Conservation (phyloP, 169 alveolate species). For the Cryptosporidium ryanae region DNA sequence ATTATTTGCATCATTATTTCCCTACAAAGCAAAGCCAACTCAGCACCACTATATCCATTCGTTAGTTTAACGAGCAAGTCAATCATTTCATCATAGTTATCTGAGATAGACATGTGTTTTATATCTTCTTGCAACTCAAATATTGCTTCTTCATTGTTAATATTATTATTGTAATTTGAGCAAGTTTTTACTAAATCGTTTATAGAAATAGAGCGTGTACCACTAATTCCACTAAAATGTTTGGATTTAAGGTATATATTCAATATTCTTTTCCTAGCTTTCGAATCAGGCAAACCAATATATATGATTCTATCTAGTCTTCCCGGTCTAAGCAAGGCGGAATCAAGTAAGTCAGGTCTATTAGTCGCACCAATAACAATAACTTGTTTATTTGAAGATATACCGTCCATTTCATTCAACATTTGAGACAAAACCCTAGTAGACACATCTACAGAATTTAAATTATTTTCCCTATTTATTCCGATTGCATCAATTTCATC, state of each 20-base stretch:
- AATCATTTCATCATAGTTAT: conserved; percentile 86
- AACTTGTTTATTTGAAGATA: conserved; percentile 87
- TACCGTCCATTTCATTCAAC: conserved; percentile 99
- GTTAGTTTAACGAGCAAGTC: conserved; percentile 91
- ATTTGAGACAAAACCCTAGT: conserved; percentile 96
- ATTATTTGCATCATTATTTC: conserved; percentile 89
- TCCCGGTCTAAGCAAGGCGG: conserved; percentile 99
- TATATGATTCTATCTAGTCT: conserved; percentile 97
- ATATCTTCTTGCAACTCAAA: conserved; percentile 86
- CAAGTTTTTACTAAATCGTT: neutral
- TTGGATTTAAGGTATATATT: conserved; percentile 51
- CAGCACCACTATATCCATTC: conserved; percentile 96
- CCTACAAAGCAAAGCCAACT: conserved; percentile 88
- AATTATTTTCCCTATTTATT: conserved; percentile 84
- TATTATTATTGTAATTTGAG: conserved; percentile 19
- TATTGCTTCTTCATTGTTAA: conserved; percentile 80
- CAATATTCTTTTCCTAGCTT: conserved; percentile 92
- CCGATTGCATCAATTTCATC: conserved; percentile 99
- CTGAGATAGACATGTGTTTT: conserved; percentile 85
- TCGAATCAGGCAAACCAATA: conserved; percentile 96
- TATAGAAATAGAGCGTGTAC: conserved; percentile 23
- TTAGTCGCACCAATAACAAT: conserved; percentile 98
- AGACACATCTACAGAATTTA: conserved; percentile 86
- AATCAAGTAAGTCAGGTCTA: conserved; percentile 96
- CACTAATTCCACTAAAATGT: conserved; percentile 8